Evolutionary conservation across 768 basidiomycete genomes (phyloP), one percentile per base, ranked within the genome.

Genomic region (Mycena galericulata): DNA sequence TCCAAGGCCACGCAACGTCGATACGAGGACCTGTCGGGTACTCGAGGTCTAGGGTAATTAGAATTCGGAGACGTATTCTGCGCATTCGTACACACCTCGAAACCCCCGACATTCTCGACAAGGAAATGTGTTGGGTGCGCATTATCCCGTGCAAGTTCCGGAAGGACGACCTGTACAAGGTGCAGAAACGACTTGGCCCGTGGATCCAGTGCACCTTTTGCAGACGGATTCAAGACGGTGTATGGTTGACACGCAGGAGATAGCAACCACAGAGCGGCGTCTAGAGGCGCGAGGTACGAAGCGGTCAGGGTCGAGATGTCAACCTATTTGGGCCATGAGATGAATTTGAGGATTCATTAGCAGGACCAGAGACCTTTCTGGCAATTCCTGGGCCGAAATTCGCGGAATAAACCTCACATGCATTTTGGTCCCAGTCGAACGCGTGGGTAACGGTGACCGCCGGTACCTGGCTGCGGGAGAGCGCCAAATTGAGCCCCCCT

Each of bases 231-330:
- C 57, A 95, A 80, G 3, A 93, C 87, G 0, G 94, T 94, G 73
- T 94, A 95, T 0, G 94, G 94, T 74, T 95, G 93, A 76, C 53
- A 95, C 9, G 93, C 88, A 7, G 93, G 94, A 0, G 93, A 94
- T 49, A 94, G 77, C 20, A 95, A 85, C 93, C 94, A 95, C 6
- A 93, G 75, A 68, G 89, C 78, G 20, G 92, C 90, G 58, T 86
- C 67, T 27, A 86, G 79, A 22, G 72, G 62, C 15, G 83, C 80
- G 8, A 95, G 78, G 18, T 81, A 77, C 3, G 78, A 50, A 1
- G 89, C 84, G 7, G 84, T 82, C 26, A 95, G 81, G 0, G 81
- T 83, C 15, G 84, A 83, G 45, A 95, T 93, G 75, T 94, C 92
- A 2, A 40, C 34, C 56, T 61, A 47, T 12, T 47, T 45, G 56